Conservation (phyloP, 225 moss, liverwort and hornwort genomes). For the Physcomitrellopsis africana region DNA sequence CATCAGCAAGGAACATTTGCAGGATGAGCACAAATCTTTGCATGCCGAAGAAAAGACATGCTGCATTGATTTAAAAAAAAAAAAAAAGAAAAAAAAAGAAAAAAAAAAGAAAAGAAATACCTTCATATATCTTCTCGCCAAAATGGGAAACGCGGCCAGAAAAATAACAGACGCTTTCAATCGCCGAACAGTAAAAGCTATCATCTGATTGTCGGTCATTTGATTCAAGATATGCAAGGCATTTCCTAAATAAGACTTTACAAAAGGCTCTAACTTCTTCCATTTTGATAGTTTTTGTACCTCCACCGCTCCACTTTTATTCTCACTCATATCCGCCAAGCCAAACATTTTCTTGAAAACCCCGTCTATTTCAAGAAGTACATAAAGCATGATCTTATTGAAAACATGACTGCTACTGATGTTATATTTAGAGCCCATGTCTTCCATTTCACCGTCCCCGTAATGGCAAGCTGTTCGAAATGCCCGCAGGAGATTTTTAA, state of each 20-base stretch:
- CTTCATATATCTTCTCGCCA: constrained; percentile 83
- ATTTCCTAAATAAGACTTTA: constrained; percentile 83
- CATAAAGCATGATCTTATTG: constrained; percentile 98
- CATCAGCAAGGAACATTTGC: neutral
- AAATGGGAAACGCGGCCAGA: constrained; percentile 76
- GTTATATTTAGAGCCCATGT: constrained; percentile 68
- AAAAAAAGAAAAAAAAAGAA: neutral
- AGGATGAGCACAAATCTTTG: neutral
- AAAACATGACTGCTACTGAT: constrained; percentile 91
- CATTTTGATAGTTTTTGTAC: constrained; percentile 75
- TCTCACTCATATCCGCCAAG: constrained; percentile 56
- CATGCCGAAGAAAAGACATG: neutral
- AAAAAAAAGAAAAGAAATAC: constrained; percentile 31
- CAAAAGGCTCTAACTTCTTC: constrained; percentile 83
- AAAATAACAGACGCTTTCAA: constrained; percentile 83
- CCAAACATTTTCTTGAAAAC: constrained; percentile 71
- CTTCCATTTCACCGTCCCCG: constrained; percentile 78
- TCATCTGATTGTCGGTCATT: constrained; percentile 98
- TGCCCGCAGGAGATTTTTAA: constrained; percentile 83
- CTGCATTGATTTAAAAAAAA: neutral
- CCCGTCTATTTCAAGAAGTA: constrained; percentile 81
- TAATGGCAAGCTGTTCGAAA: constrained; percentile 95
- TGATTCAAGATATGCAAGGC: constrained; percentile 91
- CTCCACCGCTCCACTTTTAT: constrained; percentile 57
- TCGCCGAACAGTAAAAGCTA: constrained; percentile 78